These are phyloP conservation scores for Henckelia pumila DNA, from an alignment of 257 asterid genomes.

Conservation along the genomic window DNA sequence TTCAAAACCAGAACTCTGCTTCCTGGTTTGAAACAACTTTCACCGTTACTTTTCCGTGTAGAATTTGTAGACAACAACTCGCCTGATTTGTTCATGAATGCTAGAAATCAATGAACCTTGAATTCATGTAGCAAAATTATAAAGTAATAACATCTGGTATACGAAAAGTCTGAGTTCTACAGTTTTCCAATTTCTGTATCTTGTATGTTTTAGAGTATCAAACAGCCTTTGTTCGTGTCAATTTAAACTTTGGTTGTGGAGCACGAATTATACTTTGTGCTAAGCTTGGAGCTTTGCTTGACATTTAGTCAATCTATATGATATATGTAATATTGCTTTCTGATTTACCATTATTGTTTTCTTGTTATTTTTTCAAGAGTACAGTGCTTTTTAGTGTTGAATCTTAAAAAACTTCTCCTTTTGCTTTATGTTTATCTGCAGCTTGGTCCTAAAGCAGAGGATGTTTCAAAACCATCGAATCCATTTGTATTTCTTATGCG, in stretches of 20 bases:
- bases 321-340: not conserved
- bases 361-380: not conserved
- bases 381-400: not conserved
- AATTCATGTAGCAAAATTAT: not conserved
- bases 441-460: conserved; percentile 93
- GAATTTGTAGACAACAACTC: not conserved
- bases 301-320: not conserved
- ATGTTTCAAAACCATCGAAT: conserved; percentile 65
- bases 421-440: conserved; percentile 27
- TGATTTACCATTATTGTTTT: not conserved
- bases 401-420: not conserved
- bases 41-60: not conserved
- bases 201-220: not conserved
- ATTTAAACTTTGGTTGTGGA: not conserved
- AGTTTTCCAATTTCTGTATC: not conserved
- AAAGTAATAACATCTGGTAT: not conserved
- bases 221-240: not conserved
- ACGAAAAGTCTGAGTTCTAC: not conserved
- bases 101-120: not conserved
- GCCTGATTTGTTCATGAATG: not conserved
- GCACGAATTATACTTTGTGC: not conserved
- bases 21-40: not conserved
- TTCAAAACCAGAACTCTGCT: not conserved
- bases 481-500: conserved; percentile 58
- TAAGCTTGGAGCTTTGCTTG: not conserved